Conservation (phyloP, 2,329 filamentous ascomycete species). For the Talaromyces rugulosus region DNA sequence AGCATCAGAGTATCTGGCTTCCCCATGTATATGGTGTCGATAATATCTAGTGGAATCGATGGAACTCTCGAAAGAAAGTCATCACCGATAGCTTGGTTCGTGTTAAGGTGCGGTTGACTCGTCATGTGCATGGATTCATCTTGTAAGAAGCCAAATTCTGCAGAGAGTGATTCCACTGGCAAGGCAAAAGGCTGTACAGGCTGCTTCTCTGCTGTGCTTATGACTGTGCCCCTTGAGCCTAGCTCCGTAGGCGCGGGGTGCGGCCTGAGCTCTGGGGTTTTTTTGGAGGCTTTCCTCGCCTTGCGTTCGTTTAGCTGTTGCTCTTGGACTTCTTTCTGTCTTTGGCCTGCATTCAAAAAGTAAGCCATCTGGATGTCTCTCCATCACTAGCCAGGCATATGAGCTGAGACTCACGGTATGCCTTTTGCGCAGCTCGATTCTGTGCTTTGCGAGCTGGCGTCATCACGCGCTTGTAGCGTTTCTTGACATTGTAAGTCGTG, state of each 20-base stretch:
- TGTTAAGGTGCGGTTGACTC: not conserved
- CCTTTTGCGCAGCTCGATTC: slow-evolving; percentile 7
- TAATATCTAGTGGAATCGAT: not conserved
- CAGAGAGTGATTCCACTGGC: not conserved
- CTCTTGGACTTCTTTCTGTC: not conserved
- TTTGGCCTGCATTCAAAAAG: not conserved
- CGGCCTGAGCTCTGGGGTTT: not conserved
- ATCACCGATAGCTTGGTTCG: not conserved
- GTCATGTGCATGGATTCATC: not conserved
- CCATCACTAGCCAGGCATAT: not conserved
- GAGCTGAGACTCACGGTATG: slow-evolving; percentile 4
- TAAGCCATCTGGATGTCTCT: not conserved
- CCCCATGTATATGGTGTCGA: not conserved
- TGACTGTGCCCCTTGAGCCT: not conserved
- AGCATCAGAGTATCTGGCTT: not conserved
- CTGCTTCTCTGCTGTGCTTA: not conserved
- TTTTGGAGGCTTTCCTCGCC: not conserved
- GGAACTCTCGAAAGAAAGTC: not conserved
- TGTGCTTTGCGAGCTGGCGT: slow-evolving; percentile 9
- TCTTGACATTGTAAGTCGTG: not conserved
- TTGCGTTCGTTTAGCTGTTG: not conserved
- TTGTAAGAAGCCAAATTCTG: not conserved
- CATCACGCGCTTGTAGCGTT: slow-evolving; percentile 2
- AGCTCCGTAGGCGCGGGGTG: not conserved
- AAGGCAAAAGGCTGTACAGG: not conserved